phyloP scores from a whole-genome alignment of 148 eudicot genomes.

The Rhododendron ferrugineum region DNA sequence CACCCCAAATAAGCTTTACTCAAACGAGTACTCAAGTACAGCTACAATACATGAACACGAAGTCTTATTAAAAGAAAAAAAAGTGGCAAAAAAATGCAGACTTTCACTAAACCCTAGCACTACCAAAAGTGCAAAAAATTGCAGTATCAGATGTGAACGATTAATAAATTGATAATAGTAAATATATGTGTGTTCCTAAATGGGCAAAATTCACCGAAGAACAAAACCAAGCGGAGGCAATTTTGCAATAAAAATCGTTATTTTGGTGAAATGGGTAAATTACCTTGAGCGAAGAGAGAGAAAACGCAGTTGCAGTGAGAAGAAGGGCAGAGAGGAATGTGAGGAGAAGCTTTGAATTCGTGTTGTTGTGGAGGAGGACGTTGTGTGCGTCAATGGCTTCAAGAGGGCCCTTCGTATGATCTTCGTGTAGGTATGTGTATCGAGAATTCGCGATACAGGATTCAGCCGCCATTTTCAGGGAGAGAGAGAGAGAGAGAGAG shows the following conservation, averaged over 20 bases:
- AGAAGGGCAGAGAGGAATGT: slow-evolving; percentile 7
- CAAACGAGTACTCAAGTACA: neutral
- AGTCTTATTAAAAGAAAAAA: neutral
- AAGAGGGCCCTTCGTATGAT: slow-evolving; percentile 27
- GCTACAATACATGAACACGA: neutral
- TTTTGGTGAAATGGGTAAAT: neutral
- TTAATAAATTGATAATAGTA: neutral
- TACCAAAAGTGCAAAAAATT: neutral
- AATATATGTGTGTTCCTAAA: neutral
- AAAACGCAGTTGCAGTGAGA: slow-evolving; percentile 5
- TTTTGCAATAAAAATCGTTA: neutral
- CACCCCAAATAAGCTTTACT: neutral
- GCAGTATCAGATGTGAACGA: neutral
- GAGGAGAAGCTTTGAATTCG: slow-evolving; percentile 8
- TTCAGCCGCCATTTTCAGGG: slow-evolving; percentile 21
- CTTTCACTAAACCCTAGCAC: neutral
- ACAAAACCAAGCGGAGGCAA: too few species aligned
- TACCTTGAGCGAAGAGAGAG: slow-evolving; percentile 21
- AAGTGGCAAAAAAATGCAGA: neutral
- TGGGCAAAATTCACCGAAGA: neutral
- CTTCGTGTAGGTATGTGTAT: slow-evolving; percentile 47
- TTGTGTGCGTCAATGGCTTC: slow-evolving; percentile 55
- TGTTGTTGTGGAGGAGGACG: slow-evolving; percentile 20
- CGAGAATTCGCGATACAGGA: slow-evolving; percentile 24
- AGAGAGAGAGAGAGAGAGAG: too few species aligned